Conservation (phyloP, 2,329 filamentous ascomycete genomes). For the Chrysosporium keratinophilum region DNA sequence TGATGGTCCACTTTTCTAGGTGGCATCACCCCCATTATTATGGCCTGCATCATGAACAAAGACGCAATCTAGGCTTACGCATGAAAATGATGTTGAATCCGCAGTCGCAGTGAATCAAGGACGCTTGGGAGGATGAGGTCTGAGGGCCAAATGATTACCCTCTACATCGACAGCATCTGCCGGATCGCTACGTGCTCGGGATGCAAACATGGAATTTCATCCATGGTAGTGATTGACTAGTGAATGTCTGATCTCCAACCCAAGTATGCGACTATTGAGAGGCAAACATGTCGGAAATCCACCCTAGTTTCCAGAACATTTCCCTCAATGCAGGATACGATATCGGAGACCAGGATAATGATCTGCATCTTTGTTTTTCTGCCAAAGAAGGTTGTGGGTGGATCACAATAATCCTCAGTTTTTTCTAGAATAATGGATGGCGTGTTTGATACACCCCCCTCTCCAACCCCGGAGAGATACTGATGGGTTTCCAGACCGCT, state of each 20-base stretch:
- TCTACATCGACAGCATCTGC: background rate
- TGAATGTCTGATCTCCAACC: background rate
- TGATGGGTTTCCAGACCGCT: background rate
- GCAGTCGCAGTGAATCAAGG: background rate
- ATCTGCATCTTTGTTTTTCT: background rate
- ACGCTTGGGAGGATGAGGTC: background rate
- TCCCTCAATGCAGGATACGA: background rate
- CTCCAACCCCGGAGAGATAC: background rate
- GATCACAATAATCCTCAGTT: background rate
- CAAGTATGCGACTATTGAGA: background rate
- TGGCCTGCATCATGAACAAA: background rate
- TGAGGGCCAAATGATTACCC: background rate
- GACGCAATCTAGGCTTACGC: background rate
- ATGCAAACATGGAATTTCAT: background rate
- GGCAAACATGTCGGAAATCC: background rate
- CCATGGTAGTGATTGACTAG: background rate
- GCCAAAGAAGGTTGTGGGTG: background rate
- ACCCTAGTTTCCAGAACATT: background rate
- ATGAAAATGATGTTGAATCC: background rate
- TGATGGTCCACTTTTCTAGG: conserved; percentile 1
- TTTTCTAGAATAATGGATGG: background rate
- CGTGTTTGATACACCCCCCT: background rate
- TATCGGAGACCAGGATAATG: conserved; percentile 2
- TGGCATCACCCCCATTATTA: background rate
- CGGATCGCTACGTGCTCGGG: background rate